Base-by-base conservation (phyloP, 371 early-diverging fungal genomes). In the Mortierella sp. region DNA sequence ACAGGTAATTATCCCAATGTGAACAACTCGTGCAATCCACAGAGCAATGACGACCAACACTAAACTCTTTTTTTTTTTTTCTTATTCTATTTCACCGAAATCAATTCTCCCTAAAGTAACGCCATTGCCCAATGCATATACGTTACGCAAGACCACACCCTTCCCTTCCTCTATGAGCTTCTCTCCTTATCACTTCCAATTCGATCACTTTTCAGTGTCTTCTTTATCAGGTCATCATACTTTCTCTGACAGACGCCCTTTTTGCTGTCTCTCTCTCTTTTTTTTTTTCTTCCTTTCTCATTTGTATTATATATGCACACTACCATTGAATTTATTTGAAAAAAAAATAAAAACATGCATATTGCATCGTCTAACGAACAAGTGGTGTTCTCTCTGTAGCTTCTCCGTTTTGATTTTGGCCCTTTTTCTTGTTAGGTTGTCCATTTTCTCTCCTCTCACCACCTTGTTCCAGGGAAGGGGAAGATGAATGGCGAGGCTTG, bases 321-420 rank as follows among this genome's bases (percentile, higher is more conserved):
- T n/a, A n/a, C n/a, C n/a, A n/a, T n/a, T n/a, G n/a, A n/a, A n/a
- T 40, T 13, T 40, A 40, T 6, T 40, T 40, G 40, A 47, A 47
- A 47, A 47, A 13, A 47, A 47, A 19, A 47, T 47, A 47, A 8
- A 47, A 10, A 47, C 19, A 10, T 47, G 47, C 47, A 1, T 15
- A 22, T 64, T 9, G 13, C n/a, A 43, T 53, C 4, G 32, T 31
- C 28, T 62, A 68, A 15, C 75, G 75, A 23, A 74, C 65, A 43
- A 74, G 59, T n/a, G 75, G 75, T 0, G 75, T 74, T 22, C 68
- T 55, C 31, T 74, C 75, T 12, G 59, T 68, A 5, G 75, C 55
- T n/a, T 66, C 72, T 23, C 62, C 72, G 37, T 72, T 60, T 54
- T 64, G 35, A 34, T 37, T 17, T 29, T 19, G 13, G 2, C 31